Evolutionary conservation across 202 grass and related monocot genomes (phyloP), one percentile per base, ranked within the genome.

Genomic region (Cymbopogon flexuosus): DNA sequence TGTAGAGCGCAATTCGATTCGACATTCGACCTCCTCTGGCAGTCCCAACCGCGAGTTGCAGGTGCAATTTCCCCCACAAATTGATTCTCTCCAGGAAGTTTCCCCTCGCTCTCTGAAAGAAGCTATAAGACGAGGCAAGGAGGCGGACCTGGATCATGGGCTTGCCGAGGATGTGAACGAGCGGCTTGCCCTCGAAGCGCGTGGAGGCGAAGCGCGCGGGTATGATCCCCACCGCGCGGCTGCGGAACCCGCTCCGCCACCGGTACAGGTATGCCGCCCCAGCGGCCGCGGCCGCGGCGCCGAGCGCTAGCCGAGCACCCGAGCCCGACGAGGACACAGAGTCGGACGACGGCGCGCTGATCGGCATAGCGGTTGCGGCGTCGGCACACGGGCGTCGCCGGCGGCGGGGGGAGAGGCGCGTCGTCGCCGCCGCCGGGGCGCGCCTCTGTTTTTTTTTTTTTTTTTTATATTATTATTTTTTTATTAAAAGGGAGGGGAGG

Each of bases 101-200:
- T 36, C 61, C 69, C 34, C 18, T 80, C 21, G 15, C 73, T n/a
- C 27, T 49, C 13, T n/a, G 27, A 16, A 16, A 62, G 73, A 78
- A 51, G 11, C 14, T 9, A 34, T 47, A 45, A 31, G 59, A 31
- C 12, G 31, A 52, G 29, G 42, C 9, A 46, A 46, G 41, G 3
- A 3, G 73, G 52, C 65, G 22, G 43, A 97, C 94, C 94, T 93
- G 90, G 71, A 98, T 94, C 90, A 95, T 98, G 42, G 90, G 92
- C 86, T 98, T 91, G 59, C 95, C 90, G 41, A 98, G 92, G 79
- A 94, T 93, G 75, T 31, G 69, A 60, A 84, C 84, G 49, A 98
- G 95, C 69, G 92, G 90, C 63, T 93, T 94, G 42, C 92, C 95
- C 72, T 94, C 86, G 82, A 98, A 98, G 39, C 95, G 95, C 12